Conservation (phyloP, 768 basidiomycete species). For the Tephrocybe rancida region DNA sequence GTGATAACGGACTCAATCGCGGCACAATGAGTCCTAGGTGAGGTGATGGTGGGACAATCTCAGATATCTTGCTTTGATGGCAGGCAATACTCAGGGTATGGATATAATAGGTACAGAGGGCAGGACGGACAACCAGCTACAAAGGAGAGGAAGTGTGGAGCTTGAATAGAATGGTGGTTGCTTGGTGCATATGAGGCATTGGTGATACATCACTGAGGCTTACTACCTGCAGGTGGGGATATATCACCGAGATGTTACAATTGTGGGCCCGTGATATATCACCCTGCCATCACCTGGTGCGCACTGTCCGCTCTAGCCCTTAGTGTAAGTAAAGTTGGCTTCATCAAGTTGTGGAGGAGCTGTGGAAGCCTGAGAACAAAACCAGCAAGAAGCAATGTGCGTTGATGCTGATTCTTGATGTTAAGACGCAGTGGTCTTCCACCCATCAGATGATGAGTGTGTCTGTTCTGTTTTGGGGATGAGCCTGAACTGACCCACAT, state of each 20-base stretch:
- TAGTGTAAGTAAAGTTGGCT: slow-evolving; percentile 23
- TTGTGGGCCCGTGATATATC: not conserved
- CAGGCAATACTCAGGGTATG: not conserved
- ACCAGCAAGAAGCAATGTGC: not conserved
- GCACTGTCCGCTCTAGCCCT: slow-evolving; percentile 23
- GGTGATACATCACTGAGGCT: not conserved
- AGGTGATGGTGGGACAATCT: not conserved
- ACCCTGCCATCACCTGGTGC: slow-evolving; percentile 20
- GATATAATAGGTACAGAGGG: not conserved
- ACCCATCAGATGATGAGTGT: slow-evolving; percentile 31
- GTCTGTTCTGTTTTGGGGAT: slow-evolving; percentile 7
- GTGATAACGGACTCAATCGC: no score
- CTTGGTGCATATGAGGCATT: not conserved
- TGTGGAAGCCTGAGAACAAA: not conserved
- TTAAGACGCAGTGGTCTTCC: slow-evolving; percentile 28
- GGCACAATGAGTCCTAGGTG: no score
- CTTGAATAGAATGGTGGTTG: not conserved
- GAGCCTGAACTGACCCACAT: not conserved
- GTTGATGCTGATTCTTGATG: slow-evolving; percentile 31
- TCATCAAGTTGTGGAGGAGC: slow-evolving; percentile 5
- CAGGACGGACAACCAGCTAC: not conserved
- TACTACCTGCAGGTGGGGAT: not conserved
- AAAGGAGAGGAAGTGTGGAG: not conserved
- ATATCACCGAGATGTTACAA: not conserved
- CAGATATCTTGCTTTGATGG: not conserved